Evolutionary conservation across 192 early-diverging fungal species (phyloP), one percentile per base, ranked within the genome.

Genomic region (Chytriomyces hyalinus): DNA sequence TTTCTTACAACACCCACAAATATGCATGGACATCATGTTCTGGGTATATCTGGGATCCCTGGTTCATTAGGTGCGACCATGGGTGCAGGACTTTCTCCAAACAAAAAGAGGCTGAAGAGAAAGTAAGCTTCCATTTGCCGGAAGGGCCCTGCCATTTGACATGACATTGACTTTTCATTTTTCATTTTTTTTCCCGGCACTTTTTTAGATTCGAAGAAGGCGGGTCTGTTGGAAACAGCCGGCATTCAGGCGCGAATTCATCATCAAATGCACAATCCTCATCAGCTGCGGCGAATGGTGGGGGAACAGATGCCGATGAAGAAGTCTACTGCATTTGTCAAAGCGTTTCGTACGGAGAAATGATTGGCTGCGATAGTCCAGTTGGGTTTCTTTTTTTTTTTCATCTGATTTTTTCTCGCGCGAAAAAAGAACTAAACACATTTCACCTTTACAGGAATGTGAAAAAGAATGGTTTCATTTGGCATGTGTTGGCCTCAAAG

Each of bases 381-480:
- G 90, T 86, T 79, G 80, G 44, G 59, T 73, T 36, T 45, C n/a
- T 10, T 63, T 73, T 61, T 63, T 73, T 61, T 73, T 49, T 76
- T 26, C 13, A 26, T 79, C 13, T 79, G 1, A 77, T 74, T 66
- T 82, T 80, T 20, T 45, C 11, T n/a, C 82, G 17, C 67, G 6
- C 26, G 0, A 6, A 46, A 20, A 72, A 3, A 15, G 3, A 28
- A 43, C 26, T 36, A 4, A 36, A 2, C 36, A 36, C 36, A 36
- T 36, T 36, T 36, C 36, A 44, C 44, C 51, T 67, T 43, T 13
- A 7, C 61, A 91, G 87, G 76, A 89, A 24, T 93, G 92, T 70
- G 82, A 84, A 1, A 84, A 87, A 69, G 92, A 93, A 84, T 93
- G 92, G 92, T 93, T 93, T 71, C 92, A 93, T 78, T 80, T 91